Percentiles rank a stretch among this genome's conserved stretches.
phyloP scores from a whole-genome alignment of 768 basidiomycete species.

The Gautieria morchelliformis region DNA sequence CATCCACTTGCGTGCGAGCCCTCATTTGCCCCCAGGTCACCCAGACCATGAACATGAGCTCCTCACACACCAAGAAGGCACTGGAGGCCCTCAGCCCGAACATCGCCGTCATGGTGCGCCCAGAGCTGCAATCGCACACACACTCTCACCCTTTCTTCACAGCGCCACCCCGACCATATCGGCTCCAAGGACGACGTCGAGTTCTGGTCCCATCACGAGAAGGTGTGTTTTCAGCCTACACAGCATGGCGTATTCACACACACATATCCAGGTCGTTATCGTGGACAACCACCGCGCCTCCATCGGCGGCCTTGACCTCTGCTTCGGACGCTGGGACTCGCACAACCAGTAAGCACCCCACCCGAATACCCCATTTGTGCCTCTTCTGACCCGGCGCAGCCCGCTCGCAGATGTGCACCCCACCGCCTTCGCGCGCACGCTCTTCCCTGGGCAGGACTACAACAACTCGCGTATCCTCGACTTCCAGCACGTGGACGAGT shows the following conservation, averaged over 20 bases:
- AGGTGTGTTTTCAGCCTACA: slow-evolving; percentile 26
- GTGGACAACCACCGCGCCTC: slow-evolving; percentile 82
- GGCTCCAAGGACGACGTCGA: slow-evolving; percentile 74
- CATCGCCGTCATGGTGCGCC: slow-evolving; percentile 57
- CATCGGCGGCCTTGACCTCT: slow-evolving; percentile 91
- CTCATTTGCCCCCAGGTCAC: slow-evolving; percentile 39
- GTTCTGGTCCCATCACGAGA: slow-evolving; percentile 93
- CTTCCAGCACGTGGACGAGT: slow-evolving; percentile 72
- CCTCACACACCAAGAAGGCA: slow-evolving; percentile 74
- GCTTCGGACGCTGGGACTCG: slow-evolving; percentile 97
- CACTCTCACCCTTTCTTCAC: not conserved
- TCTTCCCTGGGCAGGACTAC: slow-evolving; percentile 83
- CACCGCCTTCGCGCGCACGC: slow-evolving; percentile 65
- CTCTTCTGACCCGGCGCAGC: slow-evolving; percentile 11
- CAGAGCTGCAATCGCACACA: too few relatives aligned
- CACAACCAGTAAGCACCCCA: slow-evolving; percentile 43
- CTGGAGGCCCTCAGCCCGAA: slow-evolving; percentile 82
- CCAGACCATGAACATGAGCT: slow-evolving; percentile 84
- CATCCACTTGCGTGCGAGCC: too few relatives aligned
- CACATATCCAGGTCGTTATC: slow-evolving; percentile 49
- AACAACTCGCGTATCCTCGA: slow-evolving; percentile 85
- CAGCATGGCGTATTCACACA: not conserved
- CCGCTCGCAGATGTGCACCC: slow-evolving; percentile 91
- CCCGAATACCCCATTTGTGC: not conserved
- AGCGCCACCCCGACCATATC: slow-evolving; percentile 82